phyloP scores from a whole-genome alignment of 2,329 filamentous ascomycete species.

The Apiospora arundinis region DNA sequence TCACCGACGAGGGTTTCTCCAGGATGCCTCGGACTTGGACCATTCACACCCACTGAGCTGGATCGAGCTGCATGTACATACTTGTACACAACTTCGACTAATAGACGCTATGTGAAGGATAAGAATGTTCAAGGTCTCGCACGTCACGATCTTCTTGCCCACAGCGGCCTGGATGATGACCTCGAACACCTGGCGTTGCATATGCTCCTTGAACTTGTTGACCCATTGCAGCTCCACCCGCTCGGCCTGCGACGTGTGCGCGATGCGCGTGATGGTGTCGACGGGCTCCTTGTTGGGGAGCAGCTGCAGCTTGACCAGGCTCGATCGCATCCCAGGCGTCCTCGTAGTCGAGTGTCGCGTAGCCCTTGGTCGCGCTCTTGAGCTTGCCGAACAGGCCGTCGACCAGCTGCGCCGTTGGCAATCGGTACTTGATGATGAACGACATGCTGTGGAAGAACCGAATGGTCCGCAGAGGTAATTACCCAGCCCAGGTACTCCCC shows the following conservation, averaged over 20 bases:
- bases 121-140: conserved; percentile 73
- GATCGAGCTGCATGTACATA: background rate
- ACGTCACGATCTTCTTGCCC: conserved; percentile 81
- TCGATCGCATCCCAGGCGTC: conserved; percentile 84
- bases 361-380: conserved; percentile 92
- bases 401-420: conserved; percentile 88
- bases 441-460: conserved; percentile 92
- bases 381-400: conserved; percentile 98
- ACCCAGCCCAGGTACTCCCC: conserved; percentile 94
- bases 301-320: conserved; percentile 87
- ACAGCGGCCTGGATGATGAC: conserved; percentile 92
- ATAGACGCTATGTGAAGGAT: background rate
- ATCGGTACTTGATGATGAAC: conserved; percentile 91
- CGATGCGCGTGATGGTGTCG: conserved; percentile 87
- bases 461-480: conserved; percentile 88
- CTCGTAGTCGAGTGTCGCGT: conserved; percentile 95
- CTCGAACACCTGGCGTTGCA: conserved; percentile 97
- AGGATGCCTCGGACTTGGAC: background rate
- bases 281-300: conserved; percentile 93
- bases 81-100: background rate
- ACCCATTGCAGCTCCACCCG: conserved; percentile 88
- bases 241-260: conserved; percentile 83
- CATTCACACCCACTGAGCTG: background rate
- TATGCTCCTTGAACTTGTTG: conserved; percentile 94
- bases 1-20: background rate